Evolutionary conservation across 2,329 filamentous ascomycete species (phyloP).

Genomic region (Akanthomyces muscarius): DNA sequence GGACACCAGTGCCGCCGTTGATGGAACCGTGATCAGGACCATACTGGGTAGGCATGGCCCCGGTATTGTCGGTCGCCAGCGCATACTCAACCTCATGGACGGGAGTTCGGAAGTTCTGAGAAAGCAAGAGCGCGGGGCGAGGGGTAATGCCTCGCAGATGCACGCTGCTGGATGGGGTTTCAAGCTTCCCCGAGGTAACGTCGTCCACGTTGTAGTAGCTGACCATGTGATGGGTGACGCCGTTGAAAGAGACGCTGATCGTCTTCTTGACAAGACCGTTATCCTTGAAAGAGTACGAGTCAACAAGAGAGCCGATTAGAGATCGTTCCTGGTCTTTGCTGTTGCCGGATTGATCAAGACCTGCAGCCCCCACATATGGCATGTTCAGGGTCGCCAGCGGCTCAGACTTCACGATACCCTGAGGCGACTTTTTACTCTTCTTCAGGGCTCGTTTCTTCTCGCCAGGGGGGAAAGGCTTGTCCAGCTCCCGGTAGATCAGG

Average conservation of each 20-base stretch:
- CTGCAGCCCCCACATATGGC: constrained; percentile 17
- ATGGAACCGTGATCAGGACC: constrained; percentile 17
- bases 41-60: constrained; percentile 18
- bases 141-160: constrained; percentile 42
- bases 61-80: constrained; percentile 16
- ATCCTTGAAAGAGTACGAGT: constrained; percentile 83
- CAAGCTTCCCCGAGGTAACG: constrained; percentile 59
- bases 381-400: constrained; percentile 24
- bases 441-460: constrained; percentile 84
- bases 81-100: constrained; percentile 54
- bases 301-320: constrained; percentile 78
- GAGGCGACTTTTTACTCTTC: constrained; percentile 47
- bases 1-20: constrained; percentile 17
- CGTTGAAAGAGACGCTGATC: constrained; percentile 72
- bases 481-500: constrained; percentile 78
- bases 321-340: constrained; percentile 34
- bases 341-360: constrained; percentile 17
- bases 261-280: constrained; percentile 88
- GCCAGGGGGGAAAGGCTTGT: constrained; percentile 71
- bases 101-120: constrained; percentile 63
- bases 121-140: constrained; percentile 53
- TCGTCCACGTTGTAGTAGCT: constrained; percentile 85
- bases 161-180: constrained; percentile 51
- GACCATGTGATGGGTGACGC: constrained; percentile 78
- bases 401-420: constrained; percentile 36